Percentiles rank a stretch among this genome's conserved stretches.
These are phyloP conservation scores for Sporisorium scitamineum DNA, from an alignment of 1,284 basidiomycete species.

Conservation along the genomic window DNA sequence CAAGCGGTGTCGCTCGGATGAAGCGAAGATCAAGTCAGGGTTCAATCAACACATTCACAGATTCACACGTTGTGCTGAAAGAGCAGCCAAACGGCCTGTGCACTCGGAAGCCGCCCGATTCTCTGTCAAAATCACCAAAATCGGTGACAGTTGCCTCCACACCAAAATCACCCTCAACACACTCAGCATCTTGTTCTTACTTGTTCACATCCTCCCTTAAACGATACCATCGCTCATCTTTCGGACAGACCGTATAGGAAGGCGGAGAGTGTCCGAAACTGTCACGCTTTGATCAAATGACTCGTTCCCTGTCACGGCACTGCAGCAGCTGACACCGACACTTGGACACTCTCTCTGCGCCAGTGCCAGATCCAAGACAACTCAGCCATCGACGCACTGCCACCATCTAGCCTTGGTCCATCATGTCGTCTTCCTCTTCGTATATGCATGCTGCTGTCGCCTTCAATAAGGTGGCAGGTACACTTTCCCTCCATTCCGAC, in stretches of 20 bases:
- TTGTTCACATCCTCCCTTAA: not conserved
- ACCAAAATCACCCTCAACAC: not conserved
- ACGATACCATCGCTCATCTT: not conserved
- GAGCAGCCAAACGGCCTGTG: not conserved
- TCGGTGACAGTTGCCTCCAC: conserved; percentile 3
- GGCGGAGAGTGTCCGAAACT: not conserved
- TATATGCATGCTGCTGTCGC: conserved; percentile 54
- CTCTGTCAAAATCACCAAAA: not conserved
- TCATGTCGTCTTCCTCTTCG: conserved; percentile 31
- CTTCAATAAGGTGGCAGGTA: conserved; percentile 57
- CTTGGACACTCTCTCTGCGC: not conserved
- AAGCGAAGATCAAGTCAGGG: conserved; percentile 6
- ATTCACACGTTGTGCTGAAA: not conserved
- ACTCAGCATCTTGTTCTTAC: conserved; percentile 10
- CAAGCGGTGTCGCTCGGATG: not conserved
- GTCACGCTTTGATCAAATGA: not conserved
- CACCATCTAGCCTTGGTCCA: not conserved
- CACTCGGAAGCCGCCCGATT: conserved; percentile 8
- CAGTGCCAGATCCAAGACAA: not conserved
- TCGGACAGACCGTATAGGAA: not conserved
- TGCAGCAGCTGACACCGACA: not conserved
- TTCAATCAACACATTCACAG: conserved; percentile 9
- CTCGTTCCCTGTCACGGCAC: not conserved
- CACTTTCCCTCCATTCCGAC: conserved; percentile 38
- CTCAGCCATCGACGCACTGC: conserved; percentile 12